Evolutionary conservation across 2,329 filamentous ascomycete species (phyloP), one percentile per base, ranked within the genome.

Genomic region (Cladosporium colombiae): DNA sequence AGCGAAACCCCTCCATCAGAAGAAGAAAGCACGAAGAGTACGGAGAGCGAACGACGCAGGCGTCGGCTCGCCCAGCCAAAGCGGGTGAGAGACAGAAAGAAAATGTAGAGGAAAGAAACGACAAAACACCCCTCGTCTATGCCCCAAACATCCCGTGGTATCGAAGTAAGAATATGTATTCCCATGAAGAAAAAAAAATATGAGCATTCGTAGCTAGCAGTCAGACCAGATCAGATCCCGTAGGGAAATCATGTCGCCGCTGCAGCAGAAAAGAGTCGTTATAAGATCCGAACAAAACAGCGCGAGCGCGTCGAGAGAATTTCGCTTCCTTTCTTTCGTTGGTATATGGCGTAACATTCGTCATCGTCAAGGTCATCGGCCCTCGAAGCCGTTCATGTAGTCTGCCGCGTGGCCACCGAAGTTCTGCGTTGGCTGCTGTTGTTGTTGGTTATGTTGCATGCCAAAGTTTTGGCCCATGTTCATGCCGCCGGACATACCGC

Each of bases 311-410:
- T 40, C 16, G 16, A 16, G 37, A n/a, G 37, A n/a, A 44, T 18
- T 10, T 46, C n/a, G 40, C 40, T 46, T 46, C 40, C n/a, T 21
- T 44, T 21, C n/a, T 46, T 46, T 21, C 40, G n/a, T 46, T 46
- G 40, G 40, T 46, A 46, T 46, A 46, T 46, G 40, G 40, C 40
- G 40, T 46, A n/a, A 46, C 40, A 35, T 16, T 63, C 62, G 56
- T 65, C 55, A 62, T 52, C 40, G 56, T 59, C 37, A 40, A 59
- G n/a, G 27, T 23, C 67, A 76, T 62, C 74, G 72, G 44, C 75
- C 75, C 61, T 77, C 75, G 64, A 76, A 77, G 67, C 75, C 74
- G 53, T 71, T 73, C 58, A 75, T 46, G 64, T 75, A 76, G 60
- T 75, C 74, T 33, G 67, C 69, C 31, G 69, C 59, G 37, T 69